Evolutionary conservation across 2,329 filamentous ascomycete genomes (phyloP), one percentile per base, ranked within the genome.

Genomic region (Pezicula rhizophila): DNA sequence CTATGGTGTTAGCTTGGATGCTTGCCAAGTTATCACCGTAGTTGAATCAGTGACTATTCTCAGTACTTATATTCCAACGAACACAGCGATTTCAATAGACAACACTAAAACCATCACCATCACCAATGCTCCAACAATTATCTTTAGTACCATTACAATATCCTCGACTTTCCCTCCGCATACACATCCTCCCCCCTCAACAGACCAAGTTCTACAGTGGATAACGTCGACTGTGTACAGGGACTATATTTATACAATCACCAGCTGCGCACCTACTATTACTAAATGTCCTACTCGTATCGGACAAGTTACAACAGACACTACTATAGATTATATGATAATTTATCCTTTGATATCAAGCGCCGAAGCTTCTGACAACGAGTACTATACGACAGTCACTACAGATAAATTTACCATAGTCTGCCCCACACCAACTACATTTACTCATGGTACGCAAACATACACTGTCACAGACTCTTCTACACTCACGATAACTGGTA

Each of bases 401-500:
- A 15, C 17, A 18, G 35, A 18, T n/a, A 38, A 8, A 14, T 25
- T 42, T 6, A 25, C 14, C 5, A 42, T 5, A 8, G 12, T 45
- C 17, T 41, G 45, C 37, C 37, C 34, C 1, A 14, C 18, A 15
- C 20, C 34, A 25, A 47, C 45, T 11, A 33, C 10, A 23, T 40
- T 41, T 25, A 41, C 34, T 25, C 28, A 40, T 31, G 45, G 37
- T 10, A 28, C 17, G 15, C 35, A 47, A 35, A 47, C 37, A 41
- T 40, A 41, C 20, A 47, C 45, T 6, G 45, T 47, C 18, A 47
- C 45, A 17, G 33, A 47, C 8, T 20, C 43, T 11, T 37, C 43
- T 14, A 46, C 31, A 8, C 15, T 46, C n/a, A 46, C 31, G n/a
- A 46, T 46, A 18, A 46, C 31, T 14, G 43, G 43, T 37, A 46